Conservation (phyloP, 768 basidiomycete genomes). For the Mycena amicta region DNA sequence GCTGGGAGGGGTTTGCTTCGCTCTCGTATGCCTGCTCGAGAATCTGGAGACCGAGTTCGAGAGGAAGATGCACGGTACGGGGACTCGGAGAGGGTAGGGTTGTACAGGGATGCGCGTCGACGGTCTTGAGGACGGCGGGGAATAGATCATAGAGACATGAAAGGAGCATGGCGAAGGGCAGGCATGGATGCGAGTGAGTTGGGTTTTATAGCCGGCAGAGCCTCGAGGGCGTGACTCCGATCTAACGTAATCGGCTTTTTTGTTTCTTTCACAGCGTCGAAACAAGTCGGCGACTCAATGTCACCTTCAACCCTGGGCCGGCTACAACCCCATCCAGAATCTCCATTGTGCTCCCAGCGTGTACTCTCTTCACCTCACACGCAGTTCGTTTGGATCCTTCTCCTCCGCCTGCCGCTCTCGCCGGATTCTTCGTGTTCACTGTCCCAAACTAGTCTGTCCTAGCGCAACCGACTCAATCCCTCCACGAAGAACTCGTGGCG, state of each 20-base stretch:
- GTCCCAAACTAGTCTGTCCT: background rate
- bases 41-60: conserved; percentile 65
- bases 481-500: background rate
- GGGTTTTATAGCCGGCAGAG: background rate
- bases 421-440: background rate
- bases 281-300: too few species aligned
- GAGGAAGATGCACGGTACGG: conserved; percentile 44
- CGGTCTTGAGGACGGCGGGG: background rate
- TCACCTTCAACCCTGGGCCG: too few species aligned
- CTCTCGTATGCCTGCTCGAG: conserved; percentile 56
- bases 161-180: conserved; percentile 2
- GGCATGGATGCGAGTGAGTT: background rate
- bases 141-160: conserved; percentile 3
- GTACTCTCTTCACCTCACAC: conserved; percentile 10
- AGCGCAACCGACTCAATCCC: background rate
- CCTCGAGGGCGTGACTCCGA: background rate
- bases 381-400: conserved; percentile 23
- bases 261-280: too few species aligned
- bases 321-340: conserved; percentile 11
- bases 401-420: conserved; percentile 4
- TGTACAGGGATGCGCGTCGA: conserved; percentile 20
- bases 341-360: background rate
- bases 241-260: background rate
- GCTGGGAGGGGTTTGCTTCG: conserved; percentile 36
- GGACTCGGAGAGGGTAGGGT: conserved; percentile 27